Evolutionary conservation across 108 stramenopile genomes (phyloP).

Genomic region (Fragilariopsis cylindrus): DNA sequence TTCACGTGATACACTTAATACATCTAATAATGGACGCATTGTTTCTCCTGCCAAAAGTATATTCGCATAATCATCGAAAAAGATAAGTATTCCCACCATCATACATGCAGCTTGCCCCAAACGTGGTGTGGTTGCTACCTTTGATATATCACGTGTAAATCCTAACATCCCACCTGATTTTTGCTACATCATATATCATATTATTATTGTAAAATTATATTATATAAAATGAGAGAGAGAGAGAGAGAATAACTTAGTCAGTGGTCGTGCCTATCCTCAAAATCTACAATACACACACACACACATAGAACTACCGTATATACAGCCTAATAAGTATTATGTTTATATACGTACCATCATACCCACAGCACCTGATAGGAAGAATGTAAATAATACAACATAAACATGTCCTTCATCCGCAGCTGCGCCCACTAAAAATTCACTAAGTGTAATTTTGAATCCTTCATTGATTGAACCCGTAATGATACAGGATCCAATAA

Average conservation of each 20-base stretch:
- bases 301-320: no score
- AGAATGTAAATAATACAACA: constrained; percentile 45
- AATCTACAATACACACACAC: no score
- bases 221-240: constrained; percentile 13
- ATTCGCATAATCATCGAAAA: constrained; percentile 77
- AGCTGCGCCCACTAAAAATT: constrained; percentile 49
- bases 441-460: constrained; percentile 52
- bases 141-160: constrained; percentile 39
- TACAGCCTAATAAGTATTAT: no score
- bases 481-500: constrained; percentile 65
- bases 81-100: constrained; percentile 48
- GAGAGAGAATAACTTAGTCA: no score
- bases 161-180: constrained; percentile 63
- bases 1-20: constrained; percentile 50
- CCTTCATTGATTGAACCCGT: constrained; percentile 48
- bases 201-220: constrained; percentile 49
- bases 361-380: constrained; percentile 29
- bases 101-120: constrained; percentile 32
- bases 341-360: constrained; percentile 16
- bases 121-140: constrained; percentile 30
- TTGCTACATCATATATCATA: constrained; percentile 43
- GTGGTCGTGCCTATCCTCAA: no score
- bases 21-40: constrained; percentile 65
- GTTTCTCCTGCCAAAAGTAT: constrained; percentile 59
- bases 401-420: constrained; percentile 40